Evolutionary conservation across 2,329 filamentous ascomycete species (phyloP), one percentile per base, ranked within the genome.

Genomic region (Endoconidiophora laricicola): DNA sequence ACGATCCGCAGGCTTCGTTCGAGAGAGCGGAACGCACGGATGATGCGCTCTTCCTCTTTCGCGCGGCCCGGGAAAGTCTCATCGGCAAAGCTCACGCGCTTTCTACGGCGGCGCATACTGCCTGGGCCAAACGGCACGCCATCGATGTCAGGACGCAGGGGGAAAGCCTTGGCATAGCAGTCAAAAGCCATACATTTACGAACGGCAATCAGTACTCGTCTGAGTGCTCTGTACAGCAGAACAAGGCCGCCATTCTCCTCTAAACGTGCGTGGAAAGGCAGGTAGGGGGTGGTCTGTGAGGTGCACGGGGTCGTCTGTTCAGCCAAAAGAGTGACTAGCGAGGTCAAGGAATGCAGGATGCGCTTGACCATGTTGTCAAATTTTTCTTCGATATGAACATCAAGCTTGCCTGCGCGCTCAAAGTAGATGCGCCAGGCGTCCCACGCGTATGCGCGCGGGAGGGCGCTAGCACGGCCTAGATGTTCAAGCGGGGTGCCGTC

Each of bases 281-380:
- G 45, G 16, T 48, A 43, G 3, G 50, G 46, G n/a, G 48, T 41
- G 4, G 41, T 48, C 37, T 52, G 50, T 3, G 50, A 41, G 23
- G 50, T 52, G 38, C 46, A 52, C 4, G 50, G 50, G 26, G 38
- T 48, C 3, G 50, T 52, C 23, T 52, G 50, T 18, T 52, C 50
- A 18, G 50, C 50, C 29, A 52, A 42, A 16, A 52, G 43, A 12
- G 50, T 52, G 12, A 52, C 45, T 14, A 52, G 42, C 3, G 50
- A 52, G 23, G 50, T 52, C 5, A 52, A 33, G n/a, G 50, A 52
- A 41, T 52, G 39, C 6, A 52, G 45, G 5, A 39, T 52, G 41
- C 50, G 50, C 46, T 52, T 52, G 14, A 52, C 50, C 50, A 52
- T 52, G 46, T 52, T 46, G 18, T 52, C 50, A 18, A 52, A 52